These are phyloP conservation scores for Aspergillus flavus DNA, from an alignment of 2,329 filamentous ascomycete species.

Conservation along the genomic window DNA sequence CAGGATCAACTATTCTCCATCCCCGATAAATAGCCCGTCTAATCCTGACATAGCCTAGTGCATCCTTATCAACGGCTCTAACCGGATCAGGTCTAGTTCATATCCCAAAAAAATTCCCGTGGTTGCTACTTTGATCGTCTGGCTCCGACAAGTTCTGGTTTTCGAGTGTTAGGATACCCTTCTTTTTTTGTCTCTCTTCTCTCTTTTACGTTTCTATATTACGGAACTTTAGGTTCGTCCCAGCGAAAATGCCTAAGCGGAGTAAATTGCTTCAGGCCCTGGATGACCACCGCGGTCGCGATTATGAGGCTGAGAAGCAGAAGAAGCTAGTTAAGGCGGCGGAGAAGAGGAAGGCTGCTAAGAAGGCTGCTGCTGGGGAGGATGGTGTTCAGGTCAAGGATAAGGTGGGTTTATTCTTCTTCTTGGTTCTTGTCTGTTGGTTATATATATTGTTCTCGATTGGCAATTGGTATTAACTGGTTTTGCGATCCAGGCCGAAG, in stretches of 20 bases:
- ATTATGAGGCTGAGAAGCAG: constrained; percentile 77
- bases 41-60: constrained; percentile 21
- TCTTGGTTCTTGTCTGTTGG: background rate
- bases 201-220: constrained; percentile 12
- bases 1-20: constrained; percentile 28
- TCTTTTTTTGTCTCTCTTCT: background rate
- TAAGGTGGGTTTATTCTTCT: constrained; percentile 8
- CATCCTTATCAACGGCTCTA: constrained; percentile 18
- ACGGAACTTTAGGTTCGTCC: background rate
- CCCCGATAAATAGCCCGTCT: background rate
- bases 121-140: constrained; percentile 21
- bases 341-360: constrained; percentile 48
- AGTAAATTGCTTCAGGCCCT: constrained; percentile 62
- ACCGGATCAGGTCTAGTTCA: constrained; percentile 20
- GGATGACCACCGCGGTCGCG: constrained; percentile 61
- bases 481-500: constrained; percentile 3
- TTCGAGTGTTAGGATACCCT: background rate
- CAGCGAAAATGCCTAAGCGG: constrained; percentile 51
- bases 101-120: constrained; percentile 39
- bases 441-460: background rate
- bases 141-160: constrained; percentile 11
- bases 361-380: constrained; percentile 24
- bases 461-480: constrained; percentile 6
- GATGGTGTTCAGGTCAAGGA: constrained; percentile 16
- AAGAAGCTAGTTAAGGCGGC: constrained; percentile 62